Base-by-base conservation (phyloP, 2,329 filamentous ascomycete genomes). In the Fusarium sp. region DNA sequence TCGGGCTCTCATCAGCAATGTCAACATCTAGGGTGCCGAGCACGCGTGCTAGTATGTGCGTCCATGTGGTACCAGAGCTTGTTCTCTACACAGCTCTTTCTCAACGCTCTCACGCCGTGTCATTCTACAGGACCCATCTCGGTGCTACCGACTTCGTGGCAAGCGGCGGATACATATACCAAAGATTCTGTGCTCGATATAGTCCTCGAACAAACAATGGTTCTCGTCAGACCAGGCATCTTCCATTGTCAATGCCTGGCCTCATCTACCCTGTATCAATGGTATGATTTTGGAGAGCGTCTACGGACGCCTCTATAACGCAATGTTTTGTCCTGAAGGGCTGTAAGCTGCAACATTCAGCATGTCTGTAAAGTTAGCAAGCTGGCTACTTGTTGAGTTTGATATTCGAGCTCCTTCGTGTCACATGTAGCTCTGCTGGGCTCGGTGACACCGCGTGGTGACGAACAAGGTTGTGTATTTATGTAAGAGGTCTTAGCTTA, bases 61-160 rank as follows among this genome's bases (percentile, higher is more conserved):
- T 27, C 39, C n/a, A 9, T 18, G 39, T 25, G 23, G 25, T 25
- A 41, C 12, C n/a, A 39, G 57, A 70, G 48, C 54, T 55, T 58
- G 46, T 45, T 64, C 39, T 69, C 33, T 37, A 42, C 27, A 48
- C 38, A 62, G 44, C 54, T 59, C 49, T 11, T 38, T 55, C 45
- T 44, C 27, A 62, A 45, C 44, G 45, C 31, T 58, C 51, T 67
- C 52, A 67, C 25, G 58, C 48, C 33, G 55, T 42, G 63, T 45
- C 57, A 66, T 57, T 73, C 57, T 31, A 63, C 48, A 58, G 29
- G 51, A 33, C 45, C 48, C 48, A 55, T 70, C 48, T 67, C 38
- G 56, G 65, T 52, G 66, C 52, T 51, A 58, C 45, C 23, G 16
- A 33, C 46, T 18, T 23, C 29, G 46, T 42, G 14, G n/a, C 21